Evolutionary conservation across 495 filamentous ascomycete species (phyloP).

Genomic region (Penicillium chermesinum): DNA sequence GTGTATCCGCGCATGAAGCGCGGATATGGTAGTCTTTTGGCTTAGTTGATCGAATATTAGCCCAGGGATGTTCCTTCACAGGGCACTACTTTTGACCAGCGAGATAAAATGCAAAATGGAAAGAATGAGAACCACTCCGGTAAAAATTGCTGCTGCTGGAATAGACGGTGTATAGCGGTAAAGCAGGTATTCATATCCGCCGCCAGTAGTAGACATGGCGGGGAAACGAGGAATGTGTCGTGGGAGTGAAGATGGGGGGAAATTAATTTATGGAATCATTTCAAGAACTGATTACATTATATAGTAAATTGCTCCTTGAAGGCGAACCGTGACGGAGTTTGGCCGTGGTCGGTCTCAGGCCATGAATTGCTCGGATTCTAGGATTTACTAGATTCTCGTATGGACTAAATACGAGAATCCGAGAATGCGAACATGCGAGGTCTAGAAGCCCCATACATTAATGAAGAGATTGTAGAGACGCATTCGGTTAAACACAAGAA

Average conservation of each 20-base stretch:
- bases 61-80: too few relatives aligned
- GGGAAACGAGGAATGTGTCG: not conserved
- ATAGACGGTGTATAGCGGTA: conserved; percentile 41
- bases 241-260: too few relatives aligned
- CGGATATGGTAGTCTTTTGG: too few relatives aligned
- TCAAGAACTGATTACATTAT: not conserved
- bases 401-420: not conserved
- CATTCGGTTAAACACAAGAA: too few relatives aligned
- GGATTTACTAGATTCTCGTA: not conserved
- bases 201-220: conserved; percentile 5
- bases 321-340: too few relatives aligned
- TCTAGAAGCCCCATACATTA: too few relatives aligned
- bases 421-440: conserved; percentile 8
- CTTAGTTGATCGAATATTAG: too few relatives aligned
- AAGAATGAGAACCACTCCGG: conserved; percentile 41
- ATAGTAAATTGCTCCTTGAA: too few relatives aligned
- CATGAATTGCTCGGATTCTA: not conserved
- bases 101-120: conserved; percentile 38
- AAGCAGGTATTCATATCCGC: conserved; percentile 14
- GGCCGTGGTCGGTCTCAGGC: too few relatives aligned
- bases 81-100: conserved; percentile 9
- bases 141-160: conserved; percentile 45
- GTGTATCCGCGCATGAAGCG: too few relatives aligned
- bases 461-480: too few relatives aligned
- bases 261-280: not conserved